Base-by-base conservation (phyloP, 768 basidiomycete species). In the Tricholoma furcatifolium region DNA sequence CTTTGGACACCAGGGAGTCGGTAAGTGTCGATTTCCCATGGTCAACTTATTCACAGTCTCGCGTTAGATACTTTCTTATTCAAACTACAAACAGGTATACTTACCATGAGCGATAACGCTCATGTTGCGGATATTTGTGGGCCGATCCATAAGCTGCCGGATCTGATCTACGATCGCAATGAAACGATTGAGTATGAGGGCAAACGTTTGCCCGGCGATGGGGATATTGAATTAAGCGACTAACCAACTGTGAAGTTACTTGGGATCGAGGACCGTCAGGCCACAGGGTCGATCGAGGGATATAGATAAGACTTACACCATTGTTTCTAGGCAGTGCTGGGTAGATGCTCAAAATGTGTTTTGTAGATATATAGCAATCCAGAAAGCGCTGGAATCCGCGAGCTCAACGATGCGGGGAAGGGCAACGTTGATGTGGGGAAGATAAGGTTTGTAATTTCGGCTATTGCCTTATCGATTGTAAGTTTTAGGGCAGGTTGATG, bases 11-110 rank as follows among this genome's bases (percentile, higher is more conserved):
- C 41, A 99, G 81, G 38, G 96, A 98, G 74, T 99, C 97, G 62
- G 97, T 98, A 62, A 99, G 86, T 64, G 97, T 99, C 51, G 97
- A 99, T 76, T 99, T 99, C 78, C 97, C 97, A 79, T 99, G 97
- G 75, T 99, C 97, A 83, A 99, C 97, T 54, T 48, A 93, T 43
- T 38, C 47, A 31, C 35, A 14, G 31, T 7, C 40, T 40, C 53
- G 38, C 17, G 14, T 44, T 58, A 30, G 66, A 9, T 55, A 42
- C 21, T 15, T 24, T 30, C 45, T 57, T 39, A 39, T 31, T 27
- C n/a, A 32, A n/a, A 20, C 31, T 27, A 14, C 53, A 21, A 23
- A 41, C 43, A 50, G 50, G 32, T n/a, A 42, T 34, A 74, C 85
- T 65, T 51, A 89, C 91, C 91, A 74, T 93, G 90, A 64, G 91